A percentile compares a stretch with the other conserved stretches of the same genome.
phyloP scores from a whole-genome alignment of 2,329 filamentous ascomycete species.

The Botrytis deweyae region DNA sequence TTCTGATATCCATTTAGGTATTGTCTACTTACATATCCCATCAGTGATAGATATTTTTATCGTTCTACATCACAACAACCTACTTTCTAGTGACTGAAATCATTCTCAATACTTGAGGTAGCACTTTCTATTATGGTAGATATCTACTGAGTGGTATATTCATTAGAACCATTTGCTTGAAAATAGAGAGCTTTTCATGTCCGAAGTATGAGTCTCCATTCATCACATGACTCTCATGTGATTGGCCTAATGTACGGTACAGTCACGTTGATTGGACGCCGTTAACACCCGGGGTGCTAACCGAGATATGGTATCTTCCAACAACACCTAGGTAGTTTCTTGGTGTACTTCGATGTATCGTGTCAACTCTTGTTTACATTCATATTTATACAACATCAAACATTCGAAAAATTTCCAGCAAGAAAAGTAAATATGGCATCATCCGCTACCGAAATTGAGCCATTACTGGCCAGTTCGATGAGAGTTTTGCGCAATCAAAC shows the following conservation, averaged over 20 bases:
- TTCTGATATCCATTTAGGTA: background rate
- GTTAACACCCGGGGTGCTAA: background rate
- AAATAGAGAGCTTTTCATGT: background rate
- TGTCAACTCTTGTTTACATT: background rate
- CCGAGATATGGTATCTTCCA: background rate
- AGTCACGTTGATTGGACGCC: background rate
- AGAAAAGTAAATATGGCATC: background rate
- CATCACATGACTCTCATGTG: background rate
- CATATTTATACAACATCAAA: background rate
- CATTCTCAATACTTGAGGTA: no score
- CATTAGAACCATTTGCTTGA: background rate
- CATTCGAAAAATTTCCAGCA: background rate
- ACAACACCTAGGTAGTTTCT: background rate
- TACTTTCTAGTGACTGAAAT: no score
- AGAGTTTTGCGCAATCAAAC: constrained; percentile 19
- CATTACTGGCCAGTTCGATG: constrained; percentile 6
- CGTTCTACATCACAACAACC: no score
- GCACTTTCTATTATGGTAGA: background rate
- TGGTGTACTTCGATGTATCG: background rate
- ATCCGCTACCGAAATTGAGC: background rate
- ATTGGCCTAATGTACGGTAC: background rate
- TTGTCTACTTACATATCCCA: no score
- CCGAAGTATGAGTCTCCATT: no score
- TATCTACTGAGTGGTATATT: background rate
- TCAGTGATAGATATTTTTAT: no score